Evolutionary conservation across 1,139 yeast genomes (phyloP).

Genomic region (Candida anutae): DNA sequence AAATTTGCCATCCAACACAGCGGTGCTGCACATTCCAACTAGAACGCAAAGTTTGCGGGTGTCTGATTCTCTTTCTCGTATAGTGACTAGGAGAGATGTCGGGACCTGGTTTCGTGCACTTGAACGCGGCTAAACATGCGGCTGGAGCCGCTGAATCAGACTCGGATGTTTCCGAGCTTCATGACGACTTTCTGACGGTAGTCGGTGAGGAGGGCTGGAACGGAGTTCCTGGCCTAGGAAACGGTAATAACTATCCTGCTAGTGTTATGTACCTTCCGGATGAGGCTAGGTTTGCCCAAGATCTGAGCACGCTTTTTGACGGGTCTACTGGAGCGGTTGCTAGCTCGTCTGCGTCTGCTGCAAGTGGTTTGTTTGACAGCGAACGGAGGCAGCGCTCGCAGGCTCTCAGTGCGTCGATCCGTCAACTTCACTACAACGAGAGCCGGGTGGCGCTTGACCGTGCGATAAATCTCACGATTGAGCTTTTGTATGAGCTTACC

Average conservation of each 20-base stretch:
- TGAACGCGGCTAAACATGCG: conserved; percentile 2
- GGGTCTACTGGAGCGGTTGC: conserved; percentile 8
- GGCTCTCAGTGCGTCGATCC: conserved; percentile 38
- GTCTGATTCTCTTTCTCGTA: too few species aligned
- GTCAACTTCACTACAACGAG: conserved; percentile 65
- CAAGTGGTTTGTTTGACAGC: not conserved
- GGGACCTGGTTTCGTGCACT: conserved; percentile 7
- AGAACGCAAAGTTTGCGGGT: too few species aligned
- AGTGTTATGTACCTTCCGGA: conserved; percentile 27
- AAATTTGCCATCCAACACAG: conserved; percentile 2
- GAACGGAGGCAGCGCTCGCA: not conserved
- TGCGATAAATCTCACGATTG: conserved; percentile 50
- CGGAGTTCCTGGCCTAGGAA: conserved; percentile 1
- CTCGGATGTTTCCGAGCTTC: conserved; percentile 1
- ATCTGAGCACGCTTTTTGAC: conserved; percentile 21
- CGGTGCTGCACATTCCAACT: too few species aligned
- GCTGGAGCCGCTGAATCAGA: conserved; percentile 5
- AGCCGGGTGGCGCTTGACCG: conserved; percentile 56
- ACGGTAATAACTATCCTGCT: conserved; percentile 14
- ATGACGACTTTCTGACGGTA: conserved; percentile 1
- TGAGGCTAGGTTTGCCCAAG: conserved; percentile 18
- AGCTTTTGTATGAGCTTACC: conserved; percentile 46
- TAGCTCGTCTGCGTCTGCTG: not conserved
- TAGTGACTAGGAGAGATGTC: too few species aligned
- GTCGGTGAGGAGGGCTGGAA: not conserved